Conservation (phyloP, 2,329 filamentous ascomycete species). For the Xylariaceae sp. region DNA sequence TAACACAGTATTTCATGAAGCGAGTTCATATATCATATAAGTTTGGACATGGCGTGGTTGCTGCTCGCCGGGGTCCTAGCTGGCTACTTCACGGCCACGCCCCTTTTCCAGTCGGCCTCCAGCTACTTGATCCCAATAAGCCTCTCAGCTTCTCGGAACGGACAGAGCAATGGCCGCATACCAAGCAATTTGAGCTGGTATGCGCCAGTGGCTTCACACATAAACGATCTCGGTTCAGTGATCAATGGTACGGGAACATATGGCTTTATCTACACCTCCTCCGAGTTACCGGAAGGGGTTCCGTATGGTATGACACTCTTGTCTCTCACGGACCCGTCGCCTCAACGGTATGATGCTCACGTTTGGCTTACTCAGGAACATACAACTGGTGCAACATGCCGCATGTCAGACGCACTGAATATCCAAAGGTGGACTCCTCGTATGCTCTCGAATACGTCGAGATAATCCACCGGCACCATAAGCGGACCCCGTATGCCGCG, state of each 20-base stretch:
- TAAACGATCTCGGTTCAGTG: slow-evolving; percentile 61
- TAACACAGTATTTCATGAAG: too few relatives aligned
- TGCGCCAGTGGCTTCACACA: slow-evolving; percentile 49
- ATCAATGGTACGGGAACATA: slow-evolving; percentile 60
- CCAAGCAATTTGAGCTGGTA: slow-evolving; percentile 50
- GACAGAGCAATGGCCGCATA: too few relatives aligned
- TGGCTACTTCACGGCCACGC: too few relatives aligned
- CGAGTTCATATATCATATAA: too few relatives aligned
- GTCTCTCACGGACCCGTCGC: too few relatives aligned
- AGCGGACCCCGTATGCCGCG: slow-evolving; percentile 74
- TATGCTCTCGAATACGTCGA: slow-evolving; percentile 74
- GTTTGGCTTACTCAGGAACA: too few relatives aligned
- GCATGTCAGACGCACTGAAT: slow-evolving; percentile 68
- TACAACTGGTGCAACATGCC: slow-evolving; percentile 92
- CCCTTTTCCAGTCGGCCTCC: too few relatives aligned
- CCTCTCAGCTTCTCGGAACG: too few relatives aligned
- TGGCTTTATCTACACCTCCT: slow-evolving; percentile 72
- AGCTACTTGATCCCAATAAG: too few relatives aligned
- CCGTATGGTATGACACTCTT: slow-evolving; percentile 48
- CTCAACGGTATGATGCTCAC: too few relatives aligned
- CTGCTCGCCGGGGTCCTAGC: too few relatives aligned
- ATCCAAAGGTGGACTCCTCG: slow-evolving; percentile 50
- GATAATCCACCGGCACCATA: slow-evolving; percentile 80
- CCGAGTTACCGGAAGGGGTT: slow-evolving; percentile 50
- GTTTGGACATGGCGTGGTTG: too few relatives aligned